These are phyloP conservation scores for Calonectria pteridis DNA, from an alignment of 2,329 filamentous ascomycete genomes.

Conservation along the genomic window DNA sequence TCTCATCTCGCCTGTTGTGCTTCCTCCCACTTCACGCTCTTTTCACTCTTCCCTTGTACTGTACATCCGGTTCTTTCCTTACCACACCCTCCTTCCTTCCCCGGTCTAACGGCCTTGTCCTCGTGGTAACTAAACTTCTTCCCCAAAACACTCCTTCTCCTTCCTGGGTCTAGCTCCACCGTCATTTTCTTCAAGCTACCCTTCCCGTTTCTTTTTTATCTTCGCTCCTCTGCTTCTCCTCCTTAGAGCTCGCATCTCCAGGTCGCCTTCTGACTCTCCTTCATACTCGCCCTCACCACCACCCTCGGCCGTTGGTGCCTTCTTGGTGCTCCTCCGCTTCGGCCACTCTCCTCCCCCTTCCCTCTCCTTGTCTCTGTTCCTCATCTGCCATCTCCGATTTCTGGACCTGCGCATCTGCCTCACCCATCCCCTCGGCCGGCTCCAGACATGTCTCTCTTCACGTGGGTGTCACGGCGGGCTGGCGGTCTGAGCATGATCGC, in stretches of 20 bases:
- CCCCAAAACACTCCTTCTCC: background rate
- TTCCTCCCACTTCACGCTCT: background rate
- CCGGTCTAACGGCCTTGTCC: background rate
- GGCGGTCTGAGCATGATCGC: conserved; percentile 68
- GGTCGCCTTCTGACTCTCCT: background rate
- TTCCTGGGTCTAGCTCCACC: conserved; percentile 13
- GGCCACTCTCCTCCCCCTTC: conserved; percentile 10
- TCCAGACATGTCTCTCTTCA: conserved; percentile 63
- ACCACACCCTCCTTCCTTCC: conserved; percentile 4
- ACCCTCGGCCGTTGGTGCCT: conserved; percentile 5
- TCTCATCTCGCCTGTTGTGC: background rate
- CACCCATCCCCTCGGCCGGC: background rate
- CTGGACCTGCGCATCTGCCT: background rate
- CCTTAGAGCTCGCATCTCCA: background rate
- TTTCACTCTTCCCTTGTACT: background rate
- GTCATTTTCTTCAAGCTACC: conserved; percentile 10
- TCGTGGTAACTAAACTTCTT: conserved; percentile 9
- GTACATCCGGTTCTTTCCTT: conserved; percentile 1
- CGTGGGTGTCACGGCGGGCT: conserved; percentile 65
- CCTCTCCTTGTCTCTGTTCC: background rate
- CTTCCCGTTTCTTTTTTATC: background rate
- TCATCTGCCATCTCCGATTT: background rate
- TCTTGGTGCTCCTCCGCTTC: conserved; percentile 11
- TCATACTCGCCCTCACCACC: background rate
- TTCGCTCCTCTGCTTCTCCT: background rate